phyloP scores from a whole-genome alignment of 2,329 filamentous ascomycete genomes.

The Pezizomycotina sp. region DNA sequence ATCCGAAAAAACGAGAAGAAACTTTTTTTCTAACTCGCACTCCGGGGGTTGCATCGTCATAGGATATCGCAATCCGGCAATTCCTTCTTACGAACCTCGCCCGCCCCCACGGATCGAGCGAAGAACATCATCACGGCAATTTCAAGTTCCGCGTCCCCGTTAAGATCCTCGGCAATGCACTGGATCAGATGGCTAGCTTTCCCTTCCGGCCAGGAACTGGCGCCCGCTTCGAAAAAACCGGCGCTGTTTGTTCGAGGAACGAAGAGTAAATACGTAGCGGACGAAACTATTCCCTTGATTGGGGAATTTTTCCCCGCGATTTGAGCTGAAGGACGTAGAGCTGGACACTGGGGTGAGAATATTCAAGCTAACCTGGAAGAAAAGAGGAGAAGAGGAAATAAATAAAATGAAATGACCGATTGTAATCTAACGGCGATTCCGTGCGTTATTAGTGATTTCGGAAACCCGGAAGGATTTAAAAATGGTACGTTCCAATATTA shows the following conservation, averaged over 20 bases:
- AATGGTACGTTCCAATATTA: slow-evolving; percentile 39
- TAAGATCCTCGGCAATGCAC: slow-evolving; percentile 45
- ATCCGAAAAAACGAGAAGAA: not conserved
- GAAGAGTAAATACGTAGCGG: slow-evolving; percentile 59
- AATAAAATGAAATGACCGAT: not conserved
- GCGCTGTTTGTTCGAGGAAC: slow-evolving; percentile 69
- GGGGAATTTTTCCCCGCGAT: slow-evolving; percentile 69
- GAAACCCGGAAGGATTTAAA: slow-evolving; percentile 68
- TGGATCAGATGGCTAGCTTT: slow-evolving; percentile 73
- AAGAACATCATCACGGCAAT: no score
- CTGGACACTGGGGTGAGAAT: slow-evolving; percentile 52
- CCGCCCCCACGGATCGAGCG: slow-evolving; percentile 34
- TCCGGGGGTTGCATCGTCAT: slow-evolving; percentile 18
- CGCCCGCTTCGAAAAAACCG: slow-evolving; percentile 53
- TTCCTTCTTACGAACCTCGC: slow-evolving; percentile 80
- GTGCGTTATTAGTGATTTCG: slow-evolving; percentile 43
- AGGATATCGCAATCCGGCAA: slow-evolving; percentile 62
- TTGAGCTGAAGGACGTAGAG: slow-evolving; percentile 58
- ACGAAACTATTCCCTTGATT: slow-evolving; percentile 63
- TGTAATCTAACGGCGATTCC: slow-evolving; percentile 2
- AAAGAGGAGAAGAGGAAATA: no score
- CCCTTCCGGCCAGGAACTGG: slow-evolving; percentile 55
- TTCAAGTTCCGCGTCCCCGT: slow-evolving; percentile 70
- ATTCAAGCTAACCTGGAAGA: no score
- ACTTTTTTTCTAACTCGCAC: not conserved